Evolutionary conservation across 495 filamentous ascomycete genomes (phyloP).

Genomic region (Platismatia glauca): DNA sequence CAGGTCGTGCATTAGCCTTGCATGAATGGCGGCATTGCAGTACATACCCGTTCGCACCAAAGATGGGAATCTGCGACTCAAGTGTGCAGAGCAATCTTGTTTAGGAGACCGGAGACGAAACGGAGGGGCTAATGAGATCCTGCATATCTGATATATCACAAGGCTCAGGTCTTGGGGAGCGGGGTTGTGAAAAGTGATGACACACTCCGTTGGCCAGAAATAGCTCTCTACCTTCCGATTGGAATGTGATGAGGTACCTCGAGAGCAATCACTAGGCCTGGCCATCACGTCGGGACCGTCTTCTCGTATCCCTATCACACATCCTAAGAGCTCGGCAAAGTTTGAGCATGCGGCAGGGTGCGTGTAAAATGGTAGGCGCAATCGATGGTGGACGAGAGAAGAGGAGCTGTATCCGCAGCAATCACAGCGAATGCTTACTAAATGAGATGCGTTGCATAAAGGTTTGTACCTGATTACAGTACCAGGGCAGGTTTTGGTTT

Average conservation of each 20-base stretch:
- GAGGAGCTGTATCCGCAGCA: not conserved
- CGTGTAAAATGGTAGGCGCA: not conserved
- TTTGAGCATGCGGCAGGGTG: not conserved
- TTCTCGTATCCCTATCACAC: not conserved
- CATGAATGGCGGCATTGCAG: not conserved
- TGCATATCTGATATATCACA: not conserved
- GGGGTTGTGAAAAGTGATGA: not conserved
- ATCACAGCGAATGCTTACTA: not conserved
- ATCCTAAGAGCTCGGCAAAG: not conserved
- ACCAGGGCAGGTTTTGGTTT: not conserved
- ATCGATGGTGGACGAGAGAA: not conserved
- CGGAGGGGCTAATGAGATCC: not conserved
- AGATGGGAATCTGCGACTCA: not conserved
- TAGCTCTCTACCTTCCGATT: not conserved
- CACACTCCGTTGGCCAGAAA: not conserved
- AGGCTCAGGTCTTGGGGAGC: not conserved
- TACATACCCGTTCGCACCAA: not conserved
- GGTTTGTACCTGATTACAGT: not conserved
- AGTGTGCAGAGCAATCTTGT: not conserved
- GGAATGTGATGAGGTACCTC: not conserved
- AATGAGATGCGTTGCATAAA: not conserved
- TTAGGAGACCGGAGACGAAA: not conserved
- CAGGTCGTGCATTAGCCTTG: not conserved
- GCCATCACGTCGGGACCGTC: too few species aligned
- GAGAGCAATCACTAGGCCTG: not conserved